Evolutionary conservation across 148 eudicot species (phyloP).

Genomic region (Fagopyrum homotropicum): DNA sequence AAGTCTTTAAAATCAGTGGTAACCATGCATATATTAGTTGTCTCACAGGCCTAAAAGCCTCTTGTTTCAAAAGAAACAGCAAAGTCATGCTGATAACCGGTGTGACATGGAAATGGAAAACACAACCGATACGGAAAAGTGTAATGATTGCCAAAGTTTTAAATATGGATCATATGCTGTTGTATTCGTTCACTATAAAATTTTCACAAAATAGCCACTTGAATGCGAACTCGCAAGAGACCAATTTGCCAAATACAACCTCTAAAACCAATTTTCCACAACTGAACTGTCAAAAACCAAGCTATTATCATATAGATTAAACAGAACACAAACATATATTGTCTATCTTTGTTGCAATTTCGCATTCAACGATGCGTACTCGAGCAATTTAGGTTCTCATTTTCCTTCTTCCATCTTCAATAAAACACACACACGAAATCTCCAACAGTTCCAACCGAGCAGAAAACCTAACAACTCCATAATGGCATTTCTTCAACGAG

Average conservation of each 20-base stretch:
- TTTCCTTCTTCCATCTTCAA: not conserved
- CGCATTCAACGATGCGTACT: not conserved
- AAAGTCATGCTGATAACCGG: not conserved
- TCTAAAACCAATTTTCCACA: not conserved
- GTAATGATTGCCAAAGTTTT: no score
- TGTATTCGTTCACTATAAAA: not conserved
- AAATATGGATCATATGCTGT: no score
- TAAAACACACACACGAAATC: not conserved
- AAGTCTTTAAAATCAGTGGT: no score
- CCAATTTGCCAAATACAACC: slow-evolving; percentile 5
- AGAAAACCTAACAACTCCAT: not conserved
- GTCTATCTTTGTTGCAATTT: not conserved
- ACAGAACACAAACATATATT: not conserved
- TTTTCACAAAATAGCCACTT: not conserved
- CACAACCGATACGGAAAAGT: no score
- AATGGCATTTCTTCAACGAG: not conserved
- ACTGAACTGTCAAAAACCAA: not conserved
- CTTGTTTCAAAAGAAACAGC: not conserved
- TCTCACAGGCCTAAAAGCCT: not conserved
- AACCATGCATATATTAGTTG: no score
- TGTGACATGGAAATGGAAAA: no score
- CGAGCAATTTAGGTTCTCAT: not conserved
- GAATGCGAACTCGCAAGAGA: not conserved
- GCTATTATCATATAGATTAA: not conserved
- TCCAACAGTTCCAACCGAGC: not conserved